A percentile compares a stretch with the other conserved stretches of the same genome.
These are phyloP conservation scores for Saururus chinensis DNA, from an alignment of 164 flowering plant genomes.

Conservation along the genomic window DNA sequence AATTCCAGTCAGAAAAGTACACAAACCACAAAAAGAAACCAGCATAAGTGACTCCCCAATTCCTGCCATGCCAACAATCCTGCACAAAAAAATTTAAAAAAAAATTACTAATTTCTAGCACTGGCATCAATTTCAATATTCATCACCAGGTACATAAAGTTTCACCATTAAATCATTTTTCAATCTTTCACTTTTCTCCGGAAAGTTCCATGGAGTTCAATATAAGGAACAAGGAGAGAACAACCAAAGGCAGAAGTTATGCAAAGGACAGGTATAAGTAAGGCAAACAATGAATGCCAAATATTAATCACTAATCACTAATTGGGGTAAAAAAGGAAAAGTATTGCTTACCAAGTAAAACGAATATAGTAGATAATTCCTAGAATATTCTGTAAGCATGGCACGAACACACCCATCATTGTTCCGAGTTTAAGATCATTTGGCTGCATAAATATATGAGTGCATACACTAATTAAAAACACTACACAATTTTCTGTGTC, in stretches of 20 bases:
- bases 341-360: constrained; percentile 70
- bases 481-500: too few relatives aligned
- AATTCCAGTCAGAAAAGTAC: constrained; percentile 85
- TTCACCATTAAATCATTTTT: background rate
- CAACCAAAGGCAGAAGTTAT: background rate
- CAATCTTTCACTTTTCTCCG: background rate
- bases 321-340: background rate
- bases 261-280: background rate
- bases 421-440: constrained; percentile 67
- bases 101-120: too few relatives aligned
- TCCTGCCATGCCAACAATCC: constrained; percentile 99
- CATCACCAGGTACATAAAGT: background rate
- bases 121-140: too few relatives aligned
- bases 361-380: constrained; percentile 98
- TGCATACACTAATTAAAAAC: background rate
- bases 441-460: constrained; percentile 31
- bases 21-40: constrained; percentile 85
- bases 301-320: background rate
- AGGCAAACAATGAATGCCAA: background rate
- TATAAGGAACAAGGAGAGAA: background rate
- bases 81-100: constrained; percentile 5
- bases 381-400: constrained; percentile 93
- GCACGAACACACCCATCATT: constrained; percentile 96
- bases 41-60: constrained; percentile 78
- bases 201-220: background rate